Base-by-base conservation (phyloP, 495 filamentous ascomycete species). In the Penicillium angulare region DNA sequence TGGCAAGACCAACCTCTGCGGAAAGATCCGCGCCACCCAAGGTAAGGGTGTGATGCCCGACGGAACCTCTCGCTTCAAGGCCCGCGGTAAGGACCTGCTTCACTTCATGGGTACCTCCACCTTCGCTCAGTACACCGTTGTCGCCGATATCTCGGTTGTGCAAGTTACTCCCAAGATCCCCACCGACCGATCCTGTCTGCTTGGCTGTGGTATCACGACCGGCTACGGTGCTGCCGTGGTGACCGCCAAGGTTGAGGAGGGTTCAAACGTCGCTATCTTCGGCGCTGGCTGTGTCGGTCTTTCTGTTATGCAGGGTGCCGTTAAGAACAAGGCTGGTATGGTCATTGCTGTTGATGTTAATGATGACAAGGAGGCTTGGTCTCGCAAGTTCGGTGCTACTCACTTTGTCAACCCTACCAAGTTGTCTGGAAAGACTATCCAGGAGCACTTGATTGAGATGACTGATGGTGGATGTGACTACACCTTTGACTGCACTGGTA, bases 21-120 rank as follows among this genome's bases (percentile, higher is more conserved):
- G 95, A 68, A 97, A 97, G 81, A 98, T 98, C 74, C 88, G 93
- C 57, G 89, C 90, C 23, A 98, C 93, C 10, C 93, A 98, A 74
- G 93, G 93, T 57, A 85, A 79, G 65, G 93, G 93, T 68, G 88
- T 97, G 45, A 96, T 98, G 92, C 93, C 93, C 33, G 93, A 98
- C 67, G 95, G 93, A 46, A 97, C 95, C 58, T 89, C 89, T 36
- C 89, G 93, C 43, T 97, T 98, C 84, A 87, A 80, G 64, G 91
- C 88, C 75, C 92, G 90, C 65, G 93, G 93, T 62, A 85, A 96
- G 74, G 86, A 92, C 57, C 80, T 98, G 43, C 84, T 98, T 26
- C 93, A 98, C 78, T 98, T 97, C 78, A 98, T 98, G 93, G 93
- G 93, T 61, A 95, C 90, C 43, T 96, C 90, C 13, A 98, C 93